Percentiles rank a stretch among this genome's conserved stretches.
Evolutionary conservation across 1,284 basidiomycete species (phyloP).

Genomic region (Laetiporus sulphureus): DNA sequence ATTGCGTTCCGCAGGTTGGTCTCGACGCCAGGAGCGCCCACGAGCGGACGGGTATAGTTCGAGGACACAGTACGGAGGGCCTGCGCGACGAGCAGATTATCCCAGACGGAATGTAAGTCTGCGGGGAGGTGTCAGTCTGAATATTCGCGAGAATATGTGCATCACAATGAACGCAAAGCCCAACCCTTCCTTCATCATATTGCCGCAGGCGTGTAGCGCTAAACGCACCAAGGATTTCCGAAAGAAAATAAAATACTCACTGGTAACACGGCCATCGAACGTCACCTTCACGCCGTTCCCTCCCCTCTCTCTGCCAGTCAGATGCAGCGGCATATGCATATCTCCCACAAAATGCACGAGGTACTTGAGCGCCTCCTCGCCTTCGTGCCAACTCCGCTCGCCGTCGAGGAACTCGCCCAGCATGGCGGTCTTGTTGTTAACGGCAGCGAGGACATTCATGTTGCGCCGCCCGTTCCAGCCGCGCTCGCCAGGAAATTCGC

Average conservation of each 20-base stretch:
- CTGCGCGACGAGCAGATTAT: conserved; percentile 74
- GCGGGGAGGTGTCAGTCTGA: conserved; percentile 3
- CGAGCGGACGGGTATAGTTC: conserved; percentile 72
- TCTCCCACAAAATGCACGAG: conserved; percentile 89
- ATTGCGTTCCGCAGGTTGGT: conserved; percentile 69
- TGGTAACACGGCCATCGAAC: conserved; percentile 65
- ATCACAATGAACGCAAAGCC: too few relatives aligned
- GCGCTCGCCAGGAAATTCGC: conserved; percentile 68
- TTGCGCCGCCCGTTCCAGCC: conserved; percentile 71
- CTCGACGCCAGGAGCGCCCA: conserved; percentile 53
- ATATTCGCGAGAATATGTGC: too few relatives aligned
- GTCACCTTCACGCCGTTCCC: conserved; percentile 73
- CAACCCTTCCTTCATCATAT: too few relatives aligned
- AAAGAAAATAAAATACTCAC: conserved; percentile 32
- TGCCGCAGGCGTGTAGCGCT: too few relatives aligned
- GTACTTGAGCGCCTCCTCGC: conserved; percentile 78
- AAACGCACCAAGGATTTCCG: too few relatives aligned
- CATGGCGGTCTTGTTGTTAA: conserved; percentile 66
- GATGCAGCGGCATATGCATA: conserved; percentile 87
- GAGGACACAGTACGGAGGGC: conserved; percentile 64
- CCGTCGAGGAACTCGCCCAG: conserved; percentile 41
- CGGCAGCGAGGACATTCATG: conserved; percentile 69
- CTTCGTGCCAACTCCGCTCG: conserved; percentile 17
- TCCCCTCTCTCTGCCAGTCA: conserved; percentile 79
- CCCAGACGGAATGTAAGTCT: conserved; percentile 89